phyloP scores from a whole-genome alignment of 2,329 filamentous ascomycete species.

The Stromatinia cepivora region DNA sequence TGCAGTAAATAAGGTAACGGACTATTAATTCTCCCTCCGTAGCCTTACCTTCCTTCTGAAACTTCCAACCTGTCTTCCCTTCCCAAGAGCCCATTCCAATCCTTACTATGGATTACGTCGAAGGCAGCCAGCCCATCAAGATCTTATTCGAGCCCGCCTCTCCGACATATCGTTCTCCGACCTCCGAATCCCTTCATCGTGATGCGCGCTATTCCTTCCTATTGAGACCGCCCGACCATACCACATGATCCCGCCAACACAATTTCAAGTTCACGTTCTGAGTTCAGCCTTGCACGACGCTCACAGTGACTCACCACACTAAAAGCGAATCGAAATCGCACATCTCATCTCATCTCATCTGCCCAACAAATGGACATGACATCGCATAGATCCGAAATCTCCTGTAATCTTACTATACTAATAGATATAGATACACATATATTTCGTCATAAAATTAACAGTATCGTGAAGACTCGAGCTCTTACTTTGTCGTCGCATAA shows the following conservation, averaged over 20 bases:
- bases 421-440: not conserved
- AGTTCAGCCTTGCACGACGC: too few species aligned
- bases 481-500: not conserved
- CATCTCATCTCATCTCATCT: not conserved
- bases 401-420: not conserved
- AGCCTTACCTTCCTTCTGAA: too few species aligned
- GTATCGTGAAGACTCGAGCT: not conserved
- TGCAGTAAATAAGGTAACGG: too few species aligned
- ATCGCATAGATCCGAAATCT: not conserved
- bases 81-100: not conserved
- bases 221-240: too few species aligned
- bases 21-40: too few species aligned
- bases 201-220: too few species aligned
- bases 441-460: too few species aligned
- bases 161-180: not conserved
- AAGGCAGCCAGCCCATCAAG: not conserved
- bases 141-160: not conserved
- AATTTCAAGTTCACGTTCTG: too few species aligned
- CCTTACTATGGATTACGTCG: not conserved
- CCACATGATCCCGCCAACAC: too few species aligned
- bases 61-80: too few species aligned
- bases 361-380: not conserved
- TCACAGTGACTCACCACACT: too few species aligned
- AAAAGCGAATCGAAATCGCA: not conserved
- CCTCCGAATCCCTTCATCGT: too few species aligned